These are phyloP conservation scores for Salvia hispanica DNA, from an alignment of 257 asterid genomes.

Conservation along the genomic window DNA sequence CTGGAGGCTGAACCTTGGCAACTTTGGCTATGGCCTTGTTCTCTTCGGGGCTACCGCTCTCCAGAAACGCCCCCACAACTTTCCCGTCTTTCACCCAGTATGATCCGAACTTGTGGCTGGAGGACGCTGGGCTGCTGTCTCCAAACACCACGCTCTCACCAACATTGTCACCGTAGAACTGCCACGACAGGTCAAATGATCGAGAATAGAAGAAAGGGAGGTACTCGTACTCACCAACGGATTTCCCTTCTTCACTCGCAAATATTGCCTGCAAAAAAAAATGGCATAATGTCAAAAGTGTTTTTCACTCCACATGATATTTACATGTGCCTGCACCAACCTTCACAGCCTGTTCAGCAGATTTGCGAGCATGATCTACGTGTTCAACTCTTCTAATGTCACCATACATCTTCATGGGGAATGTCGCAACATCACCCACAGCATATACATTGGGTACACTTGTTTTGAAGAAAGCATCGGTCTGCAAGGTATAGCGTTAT, in stretches of 20 bases:
- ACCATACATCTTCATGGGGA: constrained; percentile 79
- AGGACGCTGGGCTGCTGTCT: constrained; percentile 63
- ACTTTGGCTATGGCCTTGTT: constrained; percentile 83
- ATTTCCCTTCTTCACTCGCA: constrained; percentile 61
- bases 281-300: no score
- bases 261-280: constrained; percentile 53
- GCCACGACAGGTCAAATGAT: constrained; percentile 90
- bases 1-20: constrained; percentile 75
- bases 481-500: constrained; percentile 50
- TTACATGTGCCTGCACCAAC: no score
- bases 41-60: constrained; percentile 86
- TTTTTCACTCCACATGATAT: no score
- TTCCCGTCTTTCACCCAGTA: constrained; percentile 91
- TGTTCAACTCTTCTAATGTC: constrained; percentile 89
- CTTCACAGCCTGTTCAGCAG: constrained; percentile 98
- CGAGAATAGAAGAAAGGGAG: constrained; percentile 92
- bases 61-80: constrained; percentile 79
- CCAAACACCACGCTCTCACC: constrained; percentile 81
- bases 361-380: constrained; percentile 92
- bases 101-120: constrained; percentile 80
- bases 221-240: constrained; percentile 76
- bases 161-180: constrained; percentile 84
- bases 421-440: constrained; percentile 95
- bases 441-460: constrained; percentile 80
- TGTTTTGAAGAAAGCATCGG: constrained; percentile 83